These are phyloP conservation scores for Didymella exigua DNA, from an alignment of 2,329 filamentous ascomycete genomes.

Conservation along the genomic window DNA sequence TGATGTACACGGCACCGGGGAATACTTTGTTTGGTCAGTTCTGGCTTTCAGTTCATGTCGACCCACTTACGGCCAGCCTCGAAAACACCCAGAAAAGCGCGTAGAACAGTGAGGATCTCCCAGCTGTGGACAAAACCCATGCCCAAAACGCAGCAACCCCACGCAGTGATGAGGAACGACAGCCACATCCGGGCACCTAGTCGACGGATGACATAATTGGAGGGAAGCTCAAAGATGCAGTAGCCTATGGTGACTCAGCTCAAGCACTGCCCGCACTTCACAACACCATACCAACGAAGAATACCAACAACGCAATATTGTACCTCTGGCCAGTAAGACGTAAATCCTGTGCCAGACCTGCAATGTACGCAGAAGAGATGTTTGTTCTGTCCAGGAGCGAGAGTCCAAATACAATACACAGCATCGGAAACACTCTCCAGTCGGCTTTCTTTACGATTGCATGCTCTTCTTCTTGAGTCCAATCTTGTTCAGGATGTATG, in stretches of 20 bases:
- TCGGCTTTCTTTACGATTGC: slow-evolving; percentile 41
- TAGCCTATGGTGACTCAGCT: slow-evolving; percentile 23
- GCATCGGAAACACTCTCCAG: slow-evolving; percentile 41
- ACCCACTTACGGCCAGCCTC: slow-evolving; percentile 30
- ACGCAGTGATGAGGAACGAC: slow-evolving; percentile 33
- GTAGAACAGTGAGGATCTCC: slow-evolving; percentile 26
- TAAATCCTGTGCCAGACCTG: slow-evolving; percentile 24
- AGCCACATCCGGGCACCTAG: slow-evolving; percentile 42
- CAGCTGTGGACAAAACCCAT: slow-evolving; percentile 35
- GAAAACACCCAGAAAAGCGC: slow-evolving; percentile 30
- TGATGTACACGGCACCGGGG: slow-evolving; percentile 33
- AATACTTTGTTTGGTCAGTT: slow-evolving; percentile 23
- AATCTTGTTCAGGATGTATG: slow-evolving; percentile 26
- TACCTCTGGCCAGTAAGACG: slow-evolving; percentile 29
- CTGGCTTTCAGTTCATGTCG: too few relatives aligned
- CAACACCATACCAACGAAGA: slow-evolving; percentile 30
- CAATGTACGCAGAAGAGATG: slow-evolving; percentile 32
- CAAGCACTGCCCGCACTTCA: not conserved
- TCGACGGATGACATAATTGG: slow-evolving; percentile 39
- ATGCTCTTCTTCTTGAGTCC: slow-evolving; percentile 40
- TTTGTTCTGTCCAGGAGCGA: slow-evolving; percentile 34
- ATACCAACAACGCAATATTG: slow-evolving; percentile 40
- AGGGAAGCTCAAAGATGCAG: slow-evolving; percentile 41
- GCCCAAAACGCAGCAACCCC: slow-evolving; percentile 33
- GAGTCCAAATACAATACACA: slow-evolving; percentile 41